Evolutionary conservation across 495 filamentous ascomycete species (phyloP).

Genomic region (Amphirosellinia nigrospora): DNA sequence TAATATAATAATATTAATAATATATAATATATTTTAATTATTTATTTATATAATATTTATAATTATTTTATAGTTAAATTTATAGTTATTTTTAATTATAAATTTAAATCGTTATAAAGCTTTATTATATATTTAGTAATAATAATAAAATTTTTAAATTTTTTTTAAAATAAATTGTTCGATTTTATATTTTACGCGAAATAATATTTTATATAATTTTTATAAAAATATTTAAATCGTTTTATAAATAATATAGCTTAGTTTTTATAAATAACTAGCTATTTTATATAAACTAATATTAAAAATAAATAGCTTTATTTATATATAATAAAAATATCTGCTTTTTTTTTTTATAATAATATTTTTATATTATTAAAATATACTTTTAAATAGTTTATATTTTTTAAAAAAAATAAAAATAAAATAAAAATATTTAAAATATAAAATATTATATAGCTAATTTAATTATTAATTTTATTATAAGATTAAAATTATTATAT

Average conservation of each 20-base stretch:
- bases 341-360: not conserved
- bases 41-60: not conserved
- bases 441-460: not conserved
- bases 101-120: too few relatives aligned
- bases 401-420: not conserved
- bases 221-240: not conserved
- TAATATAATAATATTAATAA: not conserved
- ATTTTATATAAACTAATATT: too few relatives aligned
- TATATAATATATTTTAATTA: not conserved
- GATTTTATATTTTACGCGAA: not conserved
- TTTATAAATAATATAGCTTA: not conserved
- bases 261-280: not conserved
- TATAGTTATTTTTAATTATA: too few relatives aligned
- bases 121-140: too few relatives aligned
- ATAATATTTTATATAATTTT: not conserved
- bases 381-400: too few relatives aligned
- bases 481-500: too few relatives aligned
- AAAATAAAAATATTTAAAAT: not conserved
- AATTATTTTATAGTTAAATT: slow-evolving; percentile 6
- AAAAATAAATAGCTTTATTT: not conserved
- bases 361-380: too few relatives aligned
- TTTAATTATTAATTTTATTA: not conserved
- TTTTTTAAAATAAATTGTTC: not conserved
- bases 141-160: not conserved
- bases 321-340: not conserved